Conservation (phyloP, 257 asterid genomes). For the Rehmannia glutinosa region DNA sequence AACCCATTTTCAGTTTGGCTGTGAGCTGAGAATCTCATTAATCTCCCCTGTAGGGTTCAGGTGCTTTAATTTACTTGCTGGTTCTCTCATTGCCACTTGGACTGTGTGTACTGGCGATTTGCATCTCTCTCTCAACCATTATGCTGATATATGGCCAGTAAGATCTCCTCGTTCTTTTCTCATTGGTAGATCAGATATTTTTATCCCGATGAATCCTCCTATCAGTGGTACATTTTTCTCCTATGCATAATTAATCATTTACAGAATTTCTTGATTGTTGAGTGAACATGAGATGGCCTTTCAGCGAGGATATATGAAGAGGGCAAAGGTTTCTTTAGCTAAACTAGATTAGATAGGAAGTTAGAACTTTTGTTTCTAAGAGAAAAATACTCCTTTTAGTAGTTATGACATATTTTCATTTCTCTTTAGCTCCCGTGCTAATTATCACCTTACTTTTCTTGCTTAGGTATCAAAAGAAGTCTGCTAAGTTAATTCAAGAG, state of each 20-base stretch:
- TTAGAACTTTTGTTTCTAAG: not conserved
- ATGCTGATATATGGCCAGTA: conserved; percentile 92
- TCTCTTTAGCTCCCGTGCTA: conserved; percentile 7
- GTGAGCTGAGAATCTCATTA: conserved; percentile 31
- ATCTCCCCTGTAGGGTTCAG: conserved; percentile 63
- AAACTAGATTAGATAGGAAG: not conserved
- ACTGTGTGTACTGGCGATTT: conserved; percentile 68
- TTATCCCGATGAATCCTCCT: conserved; percentile 22
- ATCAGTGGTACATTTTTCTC: not conserved
- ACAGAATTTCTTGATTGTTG: conserved; percentile 6
- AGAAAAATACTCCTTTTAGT: too few relatives aligned
- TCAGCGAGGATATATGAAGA: not conserved
- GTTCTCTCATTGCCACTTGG: conserved; percentile 91
- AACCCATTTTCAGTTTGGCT: conserved; percentile 16
- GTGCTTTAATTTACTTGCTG: conserved; percentile 79
- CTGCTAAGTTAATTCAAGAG: conserved; percentile 88
- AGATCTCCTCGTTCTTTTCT: conserved; percentile 29
- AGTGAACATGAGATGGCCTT: conserved; percentile 4
- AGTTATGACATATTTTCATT: not conserved
- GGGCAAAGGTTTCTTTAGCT: not conserved
- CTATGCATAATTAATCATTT: not conserved
- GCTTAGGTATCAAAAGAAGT: conserved; percentile 84
- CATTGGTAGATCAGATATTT: conserved; percentile 7
- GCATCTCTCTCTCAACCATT: conserved; percentile 62
- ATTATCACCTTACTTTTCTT: conserved; percentile 1